Conservation (phyloP, 2,329 filamentous ascomycete species). For the Scleromitrula shiraiana region DNA sequence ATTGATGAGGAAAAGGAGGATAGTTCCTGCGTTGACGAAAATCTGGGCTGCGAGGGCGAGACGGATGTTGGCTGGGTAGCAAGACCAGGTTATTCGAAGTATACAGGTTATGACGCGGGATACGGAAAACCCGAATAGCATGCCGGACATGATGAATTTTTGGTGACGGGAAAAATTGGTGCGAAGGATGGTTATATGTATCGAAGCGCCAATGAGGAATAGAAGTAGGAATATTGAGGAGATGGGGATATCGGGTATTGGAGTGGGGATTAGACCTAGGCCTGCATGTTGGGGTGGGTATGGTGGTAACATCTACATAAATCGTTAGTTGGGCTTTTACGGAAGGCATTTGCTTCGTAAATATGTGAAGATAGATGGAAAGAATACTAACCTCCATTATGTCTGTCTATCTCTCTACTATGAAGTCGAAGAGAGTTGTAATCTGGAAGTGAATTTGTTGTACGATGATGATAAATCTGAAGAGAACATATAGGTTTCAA, state of each 20-base stretch:
- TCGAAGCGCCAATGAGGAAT: slow-evolving; percentile 44
- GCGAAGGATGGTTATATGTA: slow-evolving; percentile 50
- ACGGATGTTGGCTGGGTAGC: background rate
- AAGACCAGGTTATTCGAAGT: slow-evolving; percentile 41
- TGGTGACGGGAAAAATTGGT: slow-evolving; percentile 30
- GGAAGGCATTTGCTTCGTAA: too few relatives aligned
- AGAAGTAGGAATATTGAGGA: slow-evolving; percentile 53
- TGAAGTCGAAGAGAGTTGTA: too few relatives aligned
- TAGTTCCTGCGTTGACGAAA: slow-evolving; percentile 33
- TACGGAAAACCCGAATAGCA: slow-evolving; percentile 51
- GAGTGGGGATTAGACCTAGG: slow-evolving; percentile 51
- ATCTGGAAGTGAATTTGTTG: too few relatives aligned
- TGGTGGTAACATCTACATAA: slow-evolving; percentile 10
- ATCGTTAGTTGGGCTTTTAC: background rate
- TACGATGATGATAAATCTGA: too few relatives aligned
- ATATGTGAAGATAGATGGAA: background rate
- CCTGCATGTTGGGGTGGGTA: slow-evolving; percentile 35
- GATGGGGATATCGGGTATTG: slow-evolving; percentile 55
- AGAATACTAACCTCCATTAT: too few relatives aligned
- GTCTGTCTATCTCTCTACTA: too few relatives aligned
- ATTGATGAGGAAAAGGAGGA: slow-evolving; percentile 71
- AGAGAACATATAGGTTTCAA: too few relatives aligned
- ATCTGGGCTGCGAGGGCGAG: slow-evolving; percentile 1
- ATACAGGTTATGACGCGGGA: slow-evolving; percentile 40
- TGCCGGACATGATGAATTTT: slow-evolving; percentile 51